Evolutionary conservation across 2,329 filamentous ascomycete genomes (phyloP), one percentile per base, ranked within the genome.

Genomic region (Didymosphaeria variabile): DNA sequence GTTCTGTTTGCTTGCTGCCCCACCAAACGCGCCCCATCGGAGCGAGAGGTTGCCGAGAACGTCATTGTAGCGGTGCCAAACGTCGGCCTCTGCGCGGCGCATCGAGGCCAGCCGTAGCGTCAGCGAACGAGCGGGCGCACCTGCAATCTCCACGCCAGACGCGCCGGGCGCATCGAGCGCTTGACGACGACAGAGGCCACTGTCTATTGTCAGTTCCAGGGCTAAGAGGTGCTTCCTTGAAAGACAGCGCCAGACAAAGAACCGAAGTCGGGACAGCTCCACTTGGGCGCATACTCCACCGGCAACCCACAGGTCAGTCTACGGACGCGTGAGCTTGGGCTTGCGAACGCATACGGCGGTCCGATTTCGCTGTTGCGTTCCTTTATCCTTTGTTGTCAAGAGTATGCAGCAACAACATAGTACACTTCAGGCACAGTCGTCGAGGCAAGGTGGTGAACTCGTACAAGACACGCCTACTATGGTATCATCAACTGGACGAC

Each of bases 191-290:
- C 15, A 54, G 38, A 19, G 21, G 26, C 36, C 5, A 36, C 38
- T 23, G 26, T n/a, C n/a, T 19, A 15, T 52, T 40, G 36, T 57
- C 23, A 21, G 21, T 56, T 12, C n/a, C 32, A 12, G 29, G 19
- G 40, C 42, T 19, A 44, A 21, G 34, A 9, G 44, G 31, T 52
- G 51, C 17, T 52, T 51, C 51, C 54, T 29, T 47, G 51, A 50
- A 55, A 23, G 29, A 51, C 52, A 47, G 47, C 23, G 44, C 62
- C 45, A 50, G 58, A 72, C 71, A 72, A 72, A 73, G 70, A 71
- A 71, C 62, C 69, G 67, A 70, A 59, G 65, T 69, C 71, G 71
- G 73, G 67, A 72, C 62, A 36, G 62, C 54, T 69, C 72, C 72
- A 71, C 69, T 67, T 70, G 67, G 62, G 67, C 71, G 62, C 71